Evolutionary conservation across 345 rosid species (phyloP), one percentile per base, ranked within the genome.

Genomic region (Bruguiera gymnorhiza): DNA sequence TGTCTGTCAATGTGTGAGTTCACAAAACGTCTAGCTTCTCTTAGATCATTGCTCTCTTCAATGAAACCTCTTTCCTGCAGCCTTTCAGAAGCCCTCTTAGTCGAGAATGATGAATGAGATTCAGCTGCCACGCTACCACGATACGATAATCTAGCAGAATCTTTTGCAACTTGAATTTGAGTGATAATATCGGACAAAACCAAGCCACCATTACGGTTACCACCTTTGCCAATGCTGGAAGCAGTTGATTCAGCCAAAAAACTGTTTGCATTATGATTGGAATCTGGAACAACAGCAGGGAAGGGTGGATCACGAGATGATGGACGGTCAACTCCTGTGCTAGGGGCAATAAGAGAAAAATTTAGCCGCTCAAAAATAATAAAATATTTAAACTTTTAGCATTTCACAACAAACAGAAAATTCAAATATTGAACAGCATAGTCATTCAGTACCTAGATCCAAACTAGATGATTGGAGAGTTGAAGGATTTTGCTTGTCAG

Each of bases 251-350:
- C 97, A 62, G 79, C 72, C 57, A 76, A 70, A 71, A 84, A 76
- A 73, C 87, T 70, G 75, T 76, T 78, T 39, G 86, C 65, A 52
- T 82, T 83, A 73, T 78, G 84, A 77, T 77, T 82, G 54, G 99
- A 88, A 70, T 91, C 96, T 57, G 91, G 83, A 70, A 86, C 89
- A 60, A 85, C 70, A 50, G 96, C 89, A 50, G 90, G 97, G 74
- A 83, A 88, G 58, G 92, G 93, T 64, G 96, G 96, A 84, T 91
- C 93, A 77, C 97, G 98, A 80, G 99, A 88, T 39, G 99, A 95
- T 87, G 97, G 97, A 92, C 97, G 88, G 91, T 94, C 96, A 83
- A 94, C 93, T 86, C 98, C 98, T 94, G 95, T 92, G 83, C 97
- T 91, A 95, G 91, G 88, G 79, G 72, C 85, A 81, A 86, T 56